A percentile compares a stretch with the other conserved stretches of the same genome.
These are phyloP conservation scores for Stachybotrys echinatus DNA, from an alignment of 2,329 filamentous ascomycete genomes.

Conservation along the genomic window DNA sequence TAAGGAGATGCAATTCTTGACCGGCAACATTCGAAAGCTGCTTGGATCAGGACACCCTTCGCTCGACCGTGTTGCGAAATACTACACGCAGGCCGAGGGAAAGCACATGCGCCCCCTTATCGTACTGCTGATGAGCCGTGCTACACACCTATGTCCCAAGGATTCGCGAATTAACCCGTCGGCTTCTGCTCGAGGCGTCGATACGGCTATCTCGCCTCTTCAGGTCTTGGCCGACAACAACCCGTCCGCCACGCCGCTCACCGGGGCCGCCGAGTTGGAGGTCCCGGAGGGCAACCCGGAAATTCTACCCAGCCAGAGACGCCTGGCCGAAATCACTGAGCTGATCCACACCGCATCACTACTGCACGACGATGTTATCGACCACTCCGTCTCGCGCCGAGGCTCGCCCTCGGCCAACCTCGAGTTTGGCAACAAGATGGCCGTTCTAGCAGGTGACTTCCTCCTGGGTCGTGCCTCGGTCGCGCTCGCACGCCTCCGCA, in stretches of 20 bases:
- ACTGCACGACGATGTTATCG: constrained; percentile 97
- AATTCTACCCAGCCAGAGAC: constrained; percentile 87
- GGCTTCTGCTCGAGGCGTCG: constrained; percentile 35
- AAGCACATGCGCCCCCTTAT: constrained; percentile 95
- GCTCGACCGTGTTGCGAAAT: constrained; percentile 92
- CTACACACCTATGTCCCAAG: constrained; percentile 75
- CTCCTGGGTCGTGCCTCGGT: constrained; percentile 89
- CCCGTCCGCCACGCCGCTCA: constrained; percentile 49
- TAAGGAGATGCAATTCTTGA: constrained; percentile 95
- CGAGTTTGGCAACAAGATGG: constrained; percentile 99
- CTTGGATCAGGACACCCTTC: constrained; percentile 91
- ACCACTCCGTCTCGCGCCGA: constrained; percentile 80
- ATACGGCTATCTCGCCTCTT: constrained; percentile 49
- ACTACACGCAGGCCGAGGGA: constrained; percentile 94
- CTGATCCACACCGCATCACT: constrained; percentile 95
- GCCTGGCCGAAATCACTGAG: constrained; percentile 93
- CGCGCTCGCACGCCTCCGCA: constrained; percentile 80
- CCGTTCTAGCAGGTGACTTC: constrained; percentile 95
- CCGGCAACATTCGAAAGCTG: constrained; percentile 88
- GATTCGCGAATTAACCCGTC: background rate
- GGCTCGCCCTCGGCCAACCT: constrained; percentile 85
- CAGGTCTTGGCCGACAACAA: constrained; percentile 74
- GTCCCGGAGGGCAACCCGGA: constrained; percentile 44
- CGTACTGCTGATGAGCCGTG: constrained; percentile 92
- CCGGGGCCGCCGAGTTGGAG: constrained; percentile 30